Conservation (phyloP, 352 stramenopile species). For the Globisporangium spiculum region DNA sequence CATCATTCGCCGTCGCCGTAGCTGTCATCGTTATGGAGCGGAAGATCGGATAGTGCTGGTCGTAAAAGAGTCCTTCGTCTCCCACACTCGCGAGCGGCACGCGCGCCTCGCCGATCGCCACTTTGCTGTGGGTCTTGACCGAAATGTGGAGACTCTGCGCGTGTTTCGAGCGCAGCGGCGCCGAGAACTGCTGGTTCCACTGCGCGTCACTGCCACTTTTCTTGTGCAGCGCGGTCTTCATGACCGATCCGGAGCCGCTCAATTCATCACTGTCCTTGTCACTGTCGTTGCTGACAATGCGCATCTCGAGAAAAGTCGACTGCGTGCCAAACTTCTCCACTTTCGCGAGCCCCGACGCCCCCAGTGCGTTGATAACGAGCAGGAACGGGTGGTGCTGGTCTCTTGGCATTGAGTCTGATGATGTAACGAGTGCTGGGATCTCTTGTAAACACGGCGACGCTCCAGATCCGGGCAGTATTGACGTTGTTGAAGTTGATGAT, state of each 20-base stretch:
- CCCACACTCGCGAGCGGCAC: conserved; percentile 42
- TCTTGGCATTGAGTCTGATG: neutral
- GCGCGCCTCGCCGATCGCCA: conserved; percentile 57
- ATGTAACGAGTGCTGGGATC: conserved; percentile 29
- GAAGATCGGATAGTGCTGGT: conserved; percentile 63
- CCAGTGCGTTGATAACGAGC: conserved; percentile 59
- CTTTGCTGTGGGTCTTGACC: conserved; percentile 67
- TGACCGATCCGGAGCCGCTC: conserved; percentile 19
- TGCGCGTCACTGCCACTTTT: conserved; percentile 79
- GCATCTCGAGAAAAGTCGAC: conserved; percentile 67
- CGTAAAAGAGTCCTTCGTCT: conserved; percentile 38
- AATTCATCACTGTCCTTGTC: conserved; percentile 6
- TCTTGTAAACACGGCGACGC: conserved; percentile 39
- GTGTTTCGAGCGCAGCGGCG: conserved; percentile 45
- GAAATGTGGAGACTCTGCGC: conserved; percentile 46
- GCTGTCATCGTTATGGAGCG: conserved; percentile 16
- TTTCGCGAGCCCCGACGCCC: conserved; percentile 53
- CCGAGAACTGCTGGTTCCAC: conserved; percentile 82
- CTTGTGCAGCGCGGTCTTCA: conserved; percentile 70
- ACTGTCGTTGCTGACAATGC: conserved; percentile 13
- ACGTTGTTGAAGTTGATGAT: neutral
- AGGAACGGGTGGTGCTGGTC: conserved; percentile 23
- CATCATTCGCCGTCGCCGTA: conserved; percentile 8
- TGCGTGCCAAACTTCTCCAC: conserved; percentile 78
- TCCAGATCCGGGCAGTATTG: neutral